A percentile compares a stretch with the other conserved stretches of the same genome.
Conservation (phyloP, 2,329 filamentous ascomycete species). For the Thelonectria blattea region DNA sequence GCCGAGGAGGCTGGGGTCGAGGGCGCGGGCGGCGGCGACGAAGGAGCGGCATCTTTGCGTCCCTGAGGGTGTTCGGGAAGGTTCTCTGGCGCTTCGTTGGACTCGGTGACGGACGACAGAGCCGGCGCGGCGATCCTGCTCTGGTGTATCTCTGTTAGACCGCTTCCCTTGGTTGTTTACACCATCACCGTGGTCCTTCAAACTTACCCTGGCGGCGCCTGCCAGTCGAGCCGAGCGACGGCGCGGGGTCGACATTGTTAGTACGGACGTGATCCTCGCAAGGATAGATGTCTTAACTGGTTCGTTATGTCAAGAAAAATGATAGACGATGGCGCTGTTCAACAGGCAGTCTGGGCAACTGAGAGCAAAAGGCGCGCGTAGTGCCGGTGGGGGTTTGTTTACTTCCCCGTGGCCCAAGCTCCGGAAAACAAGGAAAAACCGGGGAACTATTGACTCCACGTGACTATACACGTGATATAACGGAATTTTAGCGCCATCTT, state of each 20-base stretch:
- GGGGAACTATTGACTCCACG: neutral
- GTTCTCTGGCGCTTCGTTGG: conserved; percentile 46
- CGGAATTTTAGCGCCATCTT: neutral
- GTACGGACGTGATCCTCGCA: conserved; percentile 17
- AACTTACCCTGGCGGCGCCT: conserved; percentile 46
- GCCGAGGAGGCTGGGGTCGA: conserved; percentile 70
- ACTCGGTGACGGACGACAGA: conserved; percentile 53
- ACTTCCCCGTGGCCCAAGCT: conserved; percentile 39
- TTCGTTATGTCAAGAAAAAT: too few relatives aligned
- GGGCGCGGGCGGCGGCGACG: conserved; percentile 46
- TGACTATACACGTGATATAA: neutral
- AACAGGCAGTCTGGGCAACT: conserved; percentile 32
- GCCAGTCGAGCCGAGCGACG: conserved; percentile 54
- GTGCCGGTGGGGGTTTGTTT: conserved; percentile 40
- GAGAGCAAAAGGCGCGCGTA: conserved; percentile 25
- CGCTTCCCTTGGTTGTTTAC: conserved; percentile 13
- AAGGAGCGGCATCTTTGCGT: conserved; percentile 42
- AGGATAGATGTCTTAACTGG: too few relatives aligned
- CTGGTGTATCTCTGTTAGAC: conserved; percentile 31
- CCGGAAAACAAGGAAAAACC: conserved; percentile 30
- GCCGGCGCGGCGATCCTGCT: conserved; percentile 40
- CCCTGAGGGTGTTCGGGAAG: conserved; percentile 35
- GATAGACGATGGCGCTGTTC: conserved; percentile 4
- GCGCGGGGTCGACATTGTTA: conserved; percentile 49
- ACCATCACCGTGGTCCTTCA: conserved; percentile 15